These are phyloP conservation scores for Lagenaria siceraria DNA, from an alignment of 306 rosid species.

Conservation along the genomic window DNA sequence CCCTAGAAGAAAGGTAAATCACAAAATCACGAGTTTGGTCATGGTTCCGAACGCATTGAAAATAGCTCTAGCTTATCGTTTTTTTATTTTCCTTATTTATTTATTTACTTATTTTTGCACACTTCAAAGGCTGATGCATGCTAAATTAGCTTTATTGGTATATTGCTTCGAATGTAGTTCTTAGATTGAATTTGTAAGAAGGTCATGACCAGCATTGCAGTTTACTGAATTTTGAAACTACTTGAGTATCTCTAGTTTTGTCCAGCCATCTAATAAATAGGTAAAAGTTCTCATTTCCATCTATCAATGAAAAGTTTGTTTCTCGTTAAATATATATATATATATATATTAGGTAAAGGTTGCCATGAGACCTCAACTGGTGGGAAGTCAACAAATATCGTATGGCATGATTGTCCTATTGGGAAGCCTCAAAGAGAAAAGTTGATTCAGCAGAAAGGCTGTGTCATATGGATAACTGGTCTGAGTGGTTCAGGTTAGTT, in stretches of 20 bases:
- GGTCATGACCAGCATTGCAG: not conserved
- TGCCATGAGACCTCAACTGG: conserved; percentile 33
- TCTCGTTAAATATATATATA: too few relatives aligned
- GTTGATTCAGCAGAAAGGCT: conserved; percentile 82
- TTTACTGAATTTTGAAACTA: not conserved
- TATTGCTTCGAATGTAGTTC: not conserved
- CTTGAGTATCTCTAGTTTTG: conserved; percentile 19
- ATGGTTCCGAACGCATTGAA: not conserved
- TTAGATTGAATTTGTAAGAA: not conserved
- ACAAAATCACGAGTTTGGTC: not conserved
- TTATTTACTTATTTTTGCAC: not conserved
- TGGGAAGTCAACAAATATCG: conserved; percentile 64
- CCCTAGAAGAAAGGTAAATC: not conserved
- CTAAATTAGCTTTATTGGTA: not conserved
- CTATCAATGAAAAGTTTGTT: too few relatives aligned
- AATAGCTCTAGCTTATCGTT: not conserved
- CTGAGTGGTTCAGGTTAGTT: conserved; percentile 97
- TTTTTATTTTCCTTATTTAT: too few relatives aligned
- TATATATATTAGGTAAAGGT: conserved; percentile 30
- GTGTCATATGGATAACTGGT: conserved; percentile 97
- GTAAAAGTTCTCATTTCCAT: conserved; percentile 11
- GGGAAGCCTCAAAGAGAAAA: conserved; percentile 67
- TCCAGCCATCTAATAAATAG: conserved; percentile 29
- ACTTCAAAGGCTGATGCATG: not conserved
- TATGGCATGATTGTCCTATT: conserved; percentile 76